Base-by-base conservation (phyloP, 345 rosid species). In the Hibiscus trionum region DNA sequence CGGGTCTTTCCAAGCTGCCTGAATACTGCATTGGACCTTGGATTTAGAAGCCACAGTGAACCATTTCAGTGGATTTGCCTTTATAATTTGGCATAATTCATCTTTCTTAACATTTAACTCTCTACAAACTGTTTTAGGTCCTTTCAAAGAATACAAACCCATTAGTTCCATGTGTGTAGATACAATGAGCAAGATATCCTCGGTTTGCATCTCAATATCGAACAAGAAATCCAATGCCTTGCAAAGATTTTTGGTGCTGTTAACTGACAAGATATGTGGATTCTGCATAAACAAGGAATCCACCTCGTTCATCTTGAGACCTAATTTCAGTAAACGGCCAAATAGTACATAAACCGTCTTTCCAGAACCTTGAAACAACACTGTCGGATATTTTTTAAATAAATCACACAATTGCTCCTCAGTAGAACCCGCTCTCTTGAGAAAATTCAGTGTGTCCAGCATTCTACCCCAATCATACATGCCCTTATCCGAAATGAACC, bases 311-410 rank as follows among this genome's bases (percentile, higher is more conserved):
- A 81, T 76, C 27, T 67, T 56, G 62, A 91, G 79, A 69, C 97
- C 93, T 70, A 81, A 74, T 73, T 93, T 89, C 72, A 86, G 77
- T 61, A 91, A 81, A 70, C 77, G 78, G 72, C 91, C 87, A 80
- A 89, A 84, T 79, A 89, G 72, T 52, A 85, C 82, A 79, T 75
- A 82, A 57, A 88, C 84, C 68, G 75, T 85, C 79, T 82, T 86
- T 71, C 98, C 91, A 0, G 89, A 88, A 29, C 90, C 89, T 82
- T 82, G 88, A 21, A 89, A 80, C 72, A 88, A 79, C 65, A 88
- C 72, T 33, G 77, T 79, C 21, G 92, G 96, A 83, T 83, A 76
- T 27, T 59, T 79, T 63, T 71, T 82, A 71, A 91, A 68, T 64
- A 91, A 77, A 61, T 73, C 70, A 66, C 73, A 58, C 73, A 88